Conservation (phyloP, 148 eudicot genomes). For the Silene latifolia region DNA sequence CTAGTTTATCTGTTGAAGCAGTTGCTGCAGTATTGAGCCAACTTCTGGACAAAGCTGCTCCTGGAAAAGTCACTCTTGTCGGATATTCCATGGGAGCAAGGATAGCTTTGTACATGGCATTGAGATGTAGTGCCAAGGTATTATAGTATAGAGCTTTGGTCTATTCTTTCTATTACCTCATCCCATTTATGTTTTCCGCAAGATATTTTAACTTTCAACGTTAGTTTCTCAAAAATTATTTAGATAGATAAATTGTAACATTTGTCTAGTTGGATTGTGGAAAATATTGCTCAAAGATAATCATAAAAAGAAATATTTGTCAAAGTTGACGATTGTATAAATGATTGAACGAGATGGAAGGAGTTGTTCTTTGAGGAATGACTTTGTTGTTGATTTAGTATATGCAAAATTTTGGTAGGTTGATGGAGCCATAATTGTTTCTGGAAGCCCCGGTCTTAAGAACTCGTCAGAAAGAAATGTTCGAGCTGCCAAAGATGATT, state of each 20-base stretch:
- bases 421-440: constrained; percentile 64
- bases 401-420: constrained; percentile 36
- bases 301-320: neutral
- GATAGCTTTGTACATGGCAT: constrained; percentile 77
- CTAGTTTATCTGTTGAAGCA: constrained; percentile 52
- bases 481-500: constrained; percentile 76
- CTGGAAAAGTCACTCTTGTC: constrained; percentile 58
- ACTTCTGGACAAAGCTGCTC: constrained; percentile 39
- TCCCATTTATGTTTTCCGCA: too few relatives aligned
- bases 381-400: neutral
- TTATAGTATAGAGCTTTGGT: too few relatives aligned
- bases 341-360: neutral
- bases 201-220: too few relatives aligned
- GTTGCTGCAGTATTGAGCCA: constrained; percentile 46
- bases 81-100: constrained; percentile 99
- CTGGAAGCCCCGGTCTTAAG: constrained; percentile 92
- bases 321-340: neutral
- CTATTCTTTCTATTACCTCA: too few relatives aligned
- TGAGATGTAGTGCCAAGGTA: constrained; percentile 61
- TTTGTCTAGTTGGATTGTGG: too few relatives aligned
- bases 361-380: neutral
- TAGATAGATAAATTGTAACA: too few relatives aligned
- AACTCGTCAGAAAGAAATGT: constrained; percentile 46
- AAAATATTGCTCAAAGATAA: neutral
- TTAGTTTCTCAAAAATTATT: too few relatives aligned